Conservation (phyloP, 2,329 filamentous ascomycete species). For the Colletotrichum costaricense region DNA sequence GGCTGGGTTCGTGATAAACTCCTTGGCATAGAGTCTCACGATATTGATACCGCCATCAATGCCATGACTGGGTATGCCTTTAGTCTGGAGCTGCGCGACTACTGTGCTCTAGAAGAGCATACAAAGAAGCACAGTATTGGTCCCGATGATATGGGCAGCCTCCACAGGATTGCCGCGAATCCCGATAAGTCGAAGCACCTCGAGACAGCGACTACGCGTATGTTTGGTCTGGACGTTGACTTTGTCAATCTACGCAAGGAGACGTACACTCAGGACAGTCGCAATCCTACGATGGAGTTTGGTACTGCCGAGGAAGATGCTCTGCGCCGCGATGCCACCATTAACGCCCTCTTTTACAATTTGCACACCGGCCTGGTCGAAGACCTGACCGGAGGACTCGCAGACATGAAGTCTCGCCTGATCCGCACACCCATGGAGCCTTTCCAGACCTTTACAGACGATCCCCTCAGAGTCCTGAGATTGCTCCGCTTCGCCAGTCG, state of each 20-base stretch:
- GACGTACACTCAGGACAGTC: slow-evolving; percentile 87
- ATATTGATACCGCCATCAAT: slow-evolving; percentile 89
- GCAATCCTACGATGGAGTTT: slow-evolving; percentile 93
- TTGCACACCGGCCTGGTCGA: slow-evolving; percentile 82
- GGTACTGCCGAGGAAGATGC: slow-evolving; percentile 93
- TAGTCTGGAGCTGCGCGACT: slow-evolving; percentile 74
- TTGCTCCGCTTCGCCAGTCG: slow-evolving; percentile 92
- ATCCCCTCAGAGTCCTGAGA: slow-evolving; percentile 87
- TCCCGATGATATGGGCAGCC: slow-evolving; percentile 72
- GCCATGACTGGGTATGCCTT: slow-evolving; percentile 85
- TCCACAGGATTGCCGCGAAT: slow-evolving; percentile 92
- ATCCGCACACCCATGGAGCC: slow-evolving; percentile 90
- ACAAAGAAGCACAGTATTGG: slow-evolving; percentile 69
- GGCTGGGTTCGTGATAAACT: slow-evolving; percentile 92
- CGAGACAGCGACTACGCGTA: slow-evolving; percentile 87
- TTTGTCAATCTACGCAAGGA: slow-evolving; percentile 95
- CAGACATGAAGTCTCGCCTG: slow-evolving; percentile 77
- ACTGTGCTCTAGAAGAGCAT: slow-evolving; percentile 71
- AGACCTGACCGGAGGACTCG: slow-evolving; percentile 84
- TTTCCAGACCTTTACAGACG: slow-evolving; percentile 92
- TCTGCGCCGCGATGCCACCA: slow-evolving; percentile 86
- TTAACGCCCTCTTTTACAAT: slow-evolving; percentile 98
- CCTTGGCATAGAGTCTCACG: slow-evolving; percentile 76
- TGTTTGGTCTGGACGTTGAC: slow-evolving; percentile 90
- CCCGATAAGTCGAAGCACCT: slow-evolving; percentile 97